Percentiles rank a stretch among this genome's conserved stretches.
phyloP scores from a whole-genome alignment of 2,329 filamentous ascomycete species.

The Dothideomycetes sp. region DNA sequence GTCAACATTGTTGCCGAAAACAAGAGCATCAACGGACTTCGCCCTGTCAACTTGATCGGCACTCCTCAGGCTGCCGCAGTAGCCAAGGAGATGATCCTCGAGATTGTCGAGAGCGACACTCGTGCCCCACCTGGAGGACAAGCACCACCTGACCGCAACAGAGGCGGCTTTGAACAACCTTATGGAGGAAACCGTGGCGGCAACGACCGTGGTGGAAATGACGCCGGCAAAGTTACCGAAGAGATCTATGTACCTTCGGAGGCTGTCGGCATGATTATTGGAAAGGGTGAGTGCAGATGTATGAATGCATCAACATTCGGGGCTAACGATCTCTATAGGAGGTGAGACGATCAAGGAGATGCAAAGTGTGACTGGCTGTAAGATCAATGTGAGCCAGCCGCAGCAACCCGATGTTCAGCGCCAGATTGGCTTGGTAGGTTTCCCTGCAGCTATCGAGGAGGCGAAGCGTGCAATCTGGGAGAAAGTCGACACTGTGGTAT shows the following conservation, averaged over 20 bases:
- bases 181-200: too few species aligned
- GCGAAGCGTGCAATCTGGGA: slow-evolving; percentile 82
- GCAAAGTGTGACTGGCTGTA: slow-evolving; percentile 78
- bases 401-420: slow-evolving; percentile 70
- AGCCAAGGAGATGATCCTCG: slow-evolving; percentile 80
- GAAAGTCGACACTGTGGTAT: slow-evolving; percentile 69
- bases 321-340: slow-evolving; percentile 25
- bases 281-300: slow-evolving; percentile 42
- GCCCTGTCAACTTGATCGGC: slow-evolving; percentile 84
- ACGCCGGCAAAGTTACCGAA: slow-evolving; percentile 66
- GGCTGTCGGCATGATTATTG: slow-evolving; percentile 92
- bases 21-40: slow-evolving; percentile 81
- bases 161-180: slow-evolving; percentile 24
- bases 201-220: slow-evolving; percentile 34
- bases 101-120: slow-evolving; percentile 88
- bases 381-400: slow-evolving; percentile 85
- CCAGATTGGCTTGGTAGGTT: slow-evolving; percentile 77
- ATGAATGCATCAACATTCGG: not conserved
- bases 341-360: slow-evolving; percentile 92
- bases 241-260: slow-evolving; percentile 79
- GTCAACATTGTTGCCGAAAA: slow-evolving; percentile 92
- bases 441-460: slow-evolving; percentile 62
- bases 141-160: slow-evolving; percentile 9
- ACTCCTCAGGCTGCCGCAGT: slow-evolving; percentile 60
- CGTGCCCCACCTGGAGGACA: slow-evolving; percentile 11